These are phyloP conservation scores for Saccharomycopsis microspora DNA, from an alignment of 805 yeast species.

Conservation along the genomic window DNA sequence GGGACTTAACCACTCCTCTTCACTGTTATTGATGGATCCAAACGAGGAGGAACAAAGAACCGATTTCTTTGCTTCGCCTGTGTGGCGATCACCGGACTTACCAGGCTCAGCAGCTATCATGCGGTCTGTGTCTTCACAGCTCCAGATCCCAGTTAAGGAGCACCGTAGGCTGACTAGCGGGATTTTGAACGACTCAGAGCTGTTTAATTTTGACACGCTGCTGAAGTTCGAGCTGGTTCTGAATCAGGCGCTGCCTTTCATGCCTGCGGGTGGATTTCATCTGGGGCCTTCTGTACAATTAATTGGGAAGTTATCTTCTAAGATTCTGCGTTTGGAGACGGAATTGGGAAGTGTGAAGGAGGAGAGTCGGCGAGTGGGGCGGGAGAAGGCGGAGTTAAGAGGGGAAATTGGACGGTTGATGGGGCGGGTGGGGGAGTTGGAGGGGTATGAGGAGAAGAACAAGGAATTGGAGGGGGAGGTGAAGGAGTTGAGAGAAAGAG, in stretches of 20 bases:
- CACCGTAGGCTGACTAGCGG: not conserved
- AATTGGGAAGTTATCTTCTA: constrained; percentile 63
- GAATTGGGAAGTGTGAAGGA: constrained; percentile 59
- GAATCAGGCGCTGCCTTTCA: constrained; percentile 13
- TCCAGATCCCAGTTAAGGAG: not conserved
- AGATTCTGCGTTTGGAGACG: constrained; percentile 67
- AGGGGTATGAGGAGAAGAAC: constrained; percentile 24
- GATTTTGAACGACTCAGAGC: not conserved
- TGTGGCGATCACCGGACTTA: not conserved
- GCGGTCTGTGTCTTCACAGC: not conserved
- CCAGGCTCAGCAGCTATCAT: not conserved
- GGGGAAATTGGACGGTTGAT: constrained; percentile 52
- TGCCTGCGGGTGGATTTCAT: not conserved
- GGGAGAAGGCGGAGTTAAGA: constrained; percentile 56
- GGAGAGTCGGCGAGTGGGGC: constrained; percentile 40
- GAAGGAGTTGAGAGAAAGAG: constrained; percentile 27
- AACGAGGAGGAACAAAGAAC: no score
- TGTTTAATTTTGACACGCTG: constrained; percentile 7
- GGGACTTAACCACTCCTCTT: no score
- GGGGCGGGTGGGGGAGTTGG: constrained; percentile 40
- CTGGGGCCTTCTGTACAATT: constrained; percentile 35
- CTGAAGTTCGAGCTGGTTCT: constrained; percentile 11
- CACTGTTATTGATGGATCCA: no score
- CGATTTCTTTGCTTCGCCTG: no score
- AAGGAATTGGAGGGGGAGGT: constrained; percentile 24